Base-by-base conservation (phyloP, 2,329 filamentous ascomycete genomes). In the Nigrospora sphaerica region DNA sequence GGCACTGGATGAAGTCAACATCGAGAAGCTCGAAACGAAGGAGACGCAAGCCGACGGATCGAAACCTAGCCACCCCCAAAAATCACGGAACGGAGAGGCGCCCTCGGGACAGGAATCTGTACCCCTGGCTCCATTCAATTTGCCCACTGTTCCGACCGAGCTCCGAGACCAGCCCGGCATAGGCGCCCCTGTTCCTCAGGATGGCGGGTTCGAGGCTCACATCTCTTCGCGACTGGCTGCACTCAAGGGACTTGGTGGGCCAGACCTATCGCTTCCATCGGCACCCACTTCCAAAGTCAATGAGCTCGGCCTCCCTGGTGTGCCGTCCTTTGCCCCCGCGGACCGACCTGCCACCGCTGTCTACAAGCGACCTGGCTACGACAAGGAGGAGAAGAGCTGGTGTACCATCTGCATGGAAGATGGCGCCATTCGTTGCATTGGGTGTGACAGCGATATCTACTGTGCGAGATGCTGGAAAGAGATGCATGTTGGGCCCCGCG, bases 401-500 rank as follows among this genome's bases (percentile, higher is more conserved):
- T 95, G 89, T 62, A 78, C 83, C 32, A 89, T 93, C 11, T 95
- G 89, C 60, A 80, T 85, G 40, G 86, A 89, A 48, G 86, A 93
- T 58, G 88, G 85, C 0, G 81, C 80, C 3, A 67, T 93, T 28
- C 74, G 75, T 47, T 95, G 89, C 60, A 60, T 82, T 0, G 87
- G 84, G 3, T 95, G 89, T 56, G 80, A 81, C 33, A 65, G 67
- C 28, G 81, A 91, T 52, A 70, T 88, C 36, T 95, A 92, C 61
- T 95, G 89, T 62, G 71, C 74, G 18, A 70, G 77, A 14, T 95
- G 89, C 69, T 95, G 88, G 88, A 77, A 74, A 49, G 88, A 92
- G 58, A 88, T 89, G 63, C 89, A 95, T 57, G 69, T 80, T 32
- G 83, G 86, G 0, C 80, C 82, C 1, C 71, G 73, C 39, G 87